Percentiles rank a stretch among this genome's conserved stretches.
Evolutionary conservation across 2,329 filamentous ascomycete species (phyloP).

Genomic region (Aureobasidium mangrovei): DNA sequence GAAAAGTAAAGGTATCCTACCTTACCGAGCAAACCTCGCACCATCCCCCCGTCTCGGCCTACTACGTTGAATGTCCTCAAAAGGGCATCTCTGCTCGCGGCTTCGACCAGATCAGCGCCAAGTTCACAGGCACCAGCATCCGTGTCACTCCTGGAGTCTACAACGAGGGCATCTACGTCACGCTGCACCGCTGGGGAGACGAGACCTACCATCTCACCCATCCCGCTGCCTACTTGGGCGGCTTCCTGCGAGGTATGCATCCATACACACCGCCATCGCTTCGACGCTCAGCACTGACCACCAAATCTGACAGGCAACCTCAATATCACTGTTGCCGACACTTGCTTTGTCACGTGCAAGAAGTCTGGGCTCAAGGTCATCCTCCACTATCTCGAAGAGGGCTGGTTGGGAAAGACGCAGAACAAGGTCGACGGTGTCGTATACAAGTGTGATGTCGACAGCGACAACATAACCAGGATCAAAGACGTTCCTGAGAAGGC

Average conservation of each 20-base stretch:
- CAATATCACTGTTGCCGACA: conserved; percentile 81
- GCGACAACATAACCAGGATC: conserved; percentile 69
- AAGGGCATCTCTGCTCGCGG: conserved; percentile 80
- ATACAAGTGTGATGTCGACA: conserved; percentile 70
- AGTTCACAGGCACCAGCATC: conserved; percentile 93
- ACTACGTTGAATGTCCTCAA: conserved; percentile 85
- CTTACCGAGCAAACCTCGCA: conserved; percentile 97
- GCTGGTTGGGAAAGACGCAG: conserved; percentile 84
- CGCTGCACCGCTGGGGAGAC: conserved; percentile 65
- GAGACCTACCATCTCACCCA: conserved; percentile 95
- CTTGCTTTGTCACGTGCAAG: conserved; percentile 81
- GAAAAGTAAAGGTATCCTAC: conserved; percentile 71
- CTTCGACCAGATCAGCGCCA: conserved; percentile 93
- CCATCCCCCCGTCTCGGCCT: conserved; percentile 93
- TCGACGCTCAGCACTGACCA: neutral
- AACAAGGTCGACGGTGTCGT: conserved; percentile 87
- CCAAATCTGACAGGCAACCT: conserved; percentile 49
- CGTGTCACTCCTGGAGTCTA: conserved; percentile 86
- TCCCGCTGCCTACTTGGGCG: conserved; percentile 84
- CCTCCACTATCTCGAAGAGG: conserved; percentile 85
- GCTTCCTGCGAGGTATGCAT: conserved; percentile 59
- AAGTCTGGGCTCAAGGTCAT: conserved; percentile 87
- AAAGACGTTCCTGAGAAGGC: conserved; percentile 82
- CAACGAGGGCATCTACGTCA: conserved; percentile 94
- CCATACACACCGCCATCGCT: too few species aligned